phyloP scores from a whole-genome alignment of 1,284 basidiomycete species.

The Ceratobasidium sp. region DNA sequence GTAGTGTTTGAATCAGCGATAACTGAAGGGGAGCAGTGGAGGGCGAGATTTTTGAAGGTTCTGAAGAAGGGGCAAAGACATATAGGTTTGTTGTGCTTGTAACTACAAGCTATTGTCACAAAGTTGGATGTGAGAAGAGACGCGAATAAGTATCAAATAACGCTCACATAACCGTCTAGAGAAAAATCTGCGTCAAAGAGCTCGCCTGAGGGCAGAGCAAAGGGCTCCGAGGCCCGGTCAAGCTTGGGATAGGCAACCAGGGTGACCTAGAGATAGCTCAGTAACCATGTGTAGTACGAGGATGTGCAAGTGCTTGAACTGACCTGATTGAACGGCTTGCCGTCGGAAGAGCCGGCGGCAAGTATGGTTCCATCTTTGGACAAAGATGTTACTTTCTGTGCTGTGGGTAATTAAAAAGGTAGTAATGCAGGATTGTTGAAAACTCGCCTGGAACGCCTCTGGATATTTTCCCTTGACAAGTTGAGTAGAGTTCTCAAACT shows the following conservation, averaged over 20 bases:
- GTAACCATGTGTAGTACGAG: slow-evolving; percentile 36
- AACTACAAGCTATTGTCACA: slow-evolving; percentile 40
- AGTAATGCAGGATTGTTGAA: not conserved
- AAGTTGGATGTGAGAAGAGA: no score
- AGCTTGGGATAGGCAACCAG: slow-evolving; percentile 74
- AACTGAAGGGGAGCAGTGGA: slow-evolving; percentile 15
- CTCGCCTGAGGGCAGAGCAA: slow-evolving; percentile 66
- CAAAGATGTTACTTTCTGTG: slow-evolving; percentile 78
- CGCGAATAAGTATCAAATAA: not conserved
- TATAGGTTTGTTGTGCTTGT: slow-evolving; percentile 43
- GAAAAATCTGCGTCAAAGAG: slow-evolving; percentile 80
- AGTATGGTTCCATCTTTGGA: slow-evolving; percentile 69
- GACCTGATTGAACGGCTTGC: slow-evolving; percentile 54
- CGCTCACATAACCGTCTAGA: slow-evolving; percentile 55
- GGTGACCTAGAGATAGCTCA: slow-evolving; percentile 59
- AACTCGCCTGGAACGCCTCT: slow-evolving; percentile 82
- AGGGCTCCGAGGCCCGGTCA: slow-evolving; percentile 54
- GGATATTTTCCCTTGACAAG: slow-evolving; percentile 60
- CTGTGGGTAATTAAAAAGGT: slow-evolving; percentile 40
- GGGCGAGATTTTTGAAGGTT: slow-evolving; percentile 13
- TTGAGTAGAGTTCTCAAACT: slow-evolving; percentile 27
- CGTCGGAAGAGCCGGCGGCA: slow-evolving; percentile 66
- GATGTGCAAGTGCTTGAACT: slow-evolving; percentile 21
- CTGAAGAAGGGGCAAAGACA: slow-evolving; percentile 39
- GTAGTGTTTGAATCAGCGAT: slow-evolving; percentile 3